Evolutionary conservation across 2,329 filamentous ascomycete genomes (phyloP), one percentile per base, ranked within the genome.

Genomic region (Cladosporium colombiae): DNA sequence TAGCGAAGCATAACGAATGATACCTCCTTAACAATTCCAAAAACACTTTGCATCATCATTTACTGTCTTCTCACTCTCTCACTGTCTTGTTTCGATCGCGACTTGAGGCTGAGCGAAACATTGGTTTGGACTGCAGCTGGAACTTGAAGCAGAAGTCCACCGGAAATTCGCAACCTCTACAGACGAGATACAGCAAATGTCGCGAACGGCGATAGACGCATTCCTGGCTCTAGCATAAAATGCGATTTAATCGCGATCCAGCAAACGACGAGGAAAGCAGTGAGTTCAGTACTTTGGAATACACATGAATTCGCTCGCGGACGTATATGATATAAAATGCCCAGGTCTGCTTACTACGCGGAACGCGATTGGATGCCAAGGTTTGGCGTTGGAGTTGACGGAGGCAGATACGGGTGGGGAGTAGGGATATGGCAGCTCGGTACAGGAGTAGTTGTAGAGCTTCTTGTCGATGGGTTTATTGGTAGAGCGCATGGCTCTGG

Each of bases 1-100:
- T 59, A 65, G 62, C 62, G 62, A 53, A 65, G 62, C 55, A 65
- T 65, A 21, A 65, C 49, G 62, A 65, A 65, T 65, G 62, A 65
- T 65, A 65, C 62, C 62, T 58, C 55, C 52, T 65, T 65, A 65
- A 49, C 62, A 65, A 65, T 62, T 50, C 49, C 37, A 44, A 62
- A 29, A 29, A 56, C 52, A 13, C 35, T 46, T 57, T 59, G 56
- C 37, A 29, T 59, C 21, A 59, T 46, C 56, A 58, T 10, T 6
- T 46, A n/a, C 8, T 37, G 10, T 29, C 14, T 44, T 21, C 23
- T 59, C 31, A 57, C 8, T 33, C 21, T 13, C 7, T 1, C 50
- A 31, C 13, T 7, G 29, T 21, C 27, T 31, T 21, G 5, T n/a
- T 27, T 33, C 13, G 23, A 27, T 21, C 14, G 27, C 16, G 52